Evolutionary conservation across 352 stramenopile genomes (phyloP).

Genomic region (Thraustotheca clavata): DNA sequence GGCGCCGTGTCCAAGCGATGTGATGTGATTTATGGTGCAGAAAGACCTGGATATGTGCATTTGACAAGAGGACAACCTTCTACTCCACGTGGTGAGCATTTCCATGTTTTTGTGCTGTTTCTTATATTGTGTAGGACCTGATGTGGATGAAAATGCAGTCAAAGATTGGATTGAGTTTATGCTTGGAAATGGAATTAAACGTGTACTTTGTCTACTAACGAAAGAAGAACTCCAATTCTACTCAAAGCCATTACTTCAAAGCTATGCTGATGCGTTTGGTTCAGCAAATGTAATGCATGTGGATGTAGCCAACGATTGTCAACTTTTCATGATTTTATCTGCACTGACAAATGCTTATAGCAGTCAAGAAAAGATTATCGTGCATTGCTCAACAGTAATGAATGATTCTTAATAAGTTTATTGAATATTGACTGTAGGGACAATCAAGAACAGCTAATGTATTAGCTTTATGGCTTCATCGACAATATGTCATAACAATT

Average conservation of each 20-base stretch:
- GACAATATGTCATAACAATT: not conserved
- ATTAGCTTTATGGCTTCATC: constrained; percentile 14
- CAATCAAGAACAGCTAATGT: constrained; percentile 15
- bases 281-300: not conserved
- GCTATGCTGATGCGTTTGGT: not conserved
- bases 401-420: not conserved
- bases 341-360: not conserved
- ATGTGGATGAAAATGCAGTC: constrained; percentile 6
- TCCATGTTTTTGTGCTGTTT: not conserved
- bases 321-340: not conserved
- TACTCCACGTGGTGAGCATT: constrained; percentile 4
- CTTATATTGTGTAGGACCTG: not conserved
- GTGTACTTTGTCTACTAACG: constrained; percentile 19
- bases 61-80: constrained; percentile 8
- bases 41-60: constrained; percentile 13
- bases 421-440: not conserved
- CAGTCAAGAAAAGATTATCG: constrained; percentile 7
- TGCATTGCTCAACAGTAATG: constrained; percentile 17
- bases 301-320: not conserved
- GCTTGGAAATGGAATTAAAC: not conserved
- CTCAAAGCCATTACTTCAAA: not conserved
- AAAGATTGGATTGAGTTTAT: constrained; percentile 18
- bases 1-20: not conserved
- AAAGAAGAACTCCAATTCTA: constrained; percentile 16
- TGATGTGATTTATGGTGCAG: not conserved